Evolutionary conservation across 225 moss, liverwort and hornwort genomes (phyloP).

Genomic region (Physcomitrellopsis africana): DNA sequence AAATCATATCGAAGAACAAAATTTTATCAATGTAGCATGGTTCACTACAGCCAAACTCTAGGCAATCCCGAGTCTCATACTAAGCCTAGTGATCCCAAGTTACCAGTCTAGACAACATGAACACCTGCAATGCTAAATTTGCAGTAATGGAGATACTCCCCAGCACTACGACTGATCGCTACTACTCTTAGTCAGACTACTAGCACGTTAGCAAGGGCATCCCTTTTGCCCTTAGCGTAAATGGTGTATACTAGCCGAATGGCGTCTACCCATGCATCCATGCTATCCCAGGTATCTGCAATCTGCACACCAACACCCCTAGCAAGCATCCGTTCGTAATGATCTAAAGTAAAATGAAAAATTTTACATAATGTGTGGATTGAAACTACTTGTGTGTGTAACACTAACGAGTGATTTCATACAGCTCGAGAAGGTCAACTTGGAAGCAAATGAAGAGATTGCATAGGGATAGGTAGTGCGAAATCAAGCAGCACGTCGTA

Average conservation of each 20-base stretch:
- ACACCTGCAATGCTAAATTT: conserved; percentile 24
- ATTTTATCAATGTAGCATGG: conserved; percentile 4
- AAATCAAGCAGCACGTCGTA: too few species aligned
- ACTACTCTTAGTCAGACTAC: conserved; percentile 53
- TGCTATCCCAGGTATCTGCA: conserved; percentile 94
- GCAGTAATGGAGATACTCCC: conserved; percentile 14
- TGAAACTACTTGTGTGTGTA: too few species aligned
- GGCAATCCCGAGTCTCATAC: too few species aligned
- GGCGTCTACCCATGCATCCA: conserved; percentile 99
- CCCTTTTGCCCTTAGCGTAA: conserved; percentile 84
- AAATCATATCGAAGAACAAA: neutral
- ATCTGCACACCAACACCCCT: conserved; percentile 63
- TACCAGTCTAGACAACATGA: conserved; percentile 17
- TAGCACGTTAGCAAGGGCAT: conserved; percentile 83
- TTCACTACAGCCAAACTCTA: conserved; percentile 16
- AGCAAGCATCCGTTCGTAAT: neutral
- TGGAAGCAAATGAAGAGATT: too few species aligned
- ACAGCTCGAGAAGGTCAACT: too few species aligned
- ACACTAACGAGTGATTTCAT: too few species aligned
- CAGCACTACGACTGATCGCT: conserved; percentile 8
- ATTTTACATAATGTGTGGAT: too few species aligned
- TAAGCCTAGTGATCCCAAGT: conserved; percentile 10
- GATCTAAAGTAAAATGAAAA: too few species aligned
- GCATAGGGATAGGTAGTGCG: too few species aligned
- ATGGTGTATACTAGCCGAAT: conserved; percentile 95